Evolutionary conservation across 768 basidiomycete species (phyloP), one percentile per base, ranked within the genome.

Genomic region (Suillus subluteus): DNA sequence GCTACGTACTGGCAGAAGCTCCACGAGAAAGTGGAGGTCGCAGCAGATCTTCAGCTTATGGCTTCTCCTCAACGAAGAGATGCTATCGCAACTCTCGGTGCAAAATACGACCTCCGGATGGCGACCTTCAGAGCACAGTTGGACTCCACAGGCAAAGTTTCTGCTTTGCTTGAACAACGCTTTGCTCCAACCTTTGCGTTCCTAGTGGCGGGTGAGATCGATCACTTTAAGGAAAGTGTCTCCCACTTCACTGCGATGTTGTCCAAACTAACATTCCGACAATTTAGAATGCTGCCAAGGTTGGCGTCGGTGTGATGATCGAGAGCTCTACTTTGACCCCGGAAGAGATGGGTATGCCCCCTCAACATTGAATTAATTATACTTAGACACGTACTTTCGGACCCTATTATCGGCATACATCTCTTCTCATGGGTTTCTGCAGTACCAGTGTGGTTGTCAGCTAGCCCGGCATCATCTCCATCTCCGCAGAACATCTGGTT

Each of bases 261-360:
- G 15, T 32, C 67, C 66, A 16, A 66, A 37, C 63, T 32, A 62
- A 64, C 37, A 23, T 38, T 54, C 6, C 55, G 37, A 5, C 67
- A 59, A 62, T 44, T 16, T 70, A 98, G 95, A 96, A 95, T 79
- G 83, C 94, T 50, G 92, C 95, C 37, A 97, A 96, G 80, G 90
- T 98, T 67, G 97, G 97, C 68, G 91, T 98, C 11, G 96, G 96
- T 82, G 94, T 99, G 79, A 97, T 96, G 94, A 94, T 99, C 68
- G 96, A 99, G 85, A 91, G 90, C 75, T 87, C 89, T 44, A 86
- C 81, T 68, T 78, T 94, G 80, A 90, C 90, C 23, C 91, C 91
- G 9, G 92, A 94, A 81, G 92, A 94, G 82, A 92, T 94, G 92
- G 77, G 87, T 66, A 82, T 87, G 80, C 79, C 82, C 64, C 85